Base-by-base conservation (phyloP, 768 basidiomycete genomes). In the Leccinum fibrillosum region DNA sequence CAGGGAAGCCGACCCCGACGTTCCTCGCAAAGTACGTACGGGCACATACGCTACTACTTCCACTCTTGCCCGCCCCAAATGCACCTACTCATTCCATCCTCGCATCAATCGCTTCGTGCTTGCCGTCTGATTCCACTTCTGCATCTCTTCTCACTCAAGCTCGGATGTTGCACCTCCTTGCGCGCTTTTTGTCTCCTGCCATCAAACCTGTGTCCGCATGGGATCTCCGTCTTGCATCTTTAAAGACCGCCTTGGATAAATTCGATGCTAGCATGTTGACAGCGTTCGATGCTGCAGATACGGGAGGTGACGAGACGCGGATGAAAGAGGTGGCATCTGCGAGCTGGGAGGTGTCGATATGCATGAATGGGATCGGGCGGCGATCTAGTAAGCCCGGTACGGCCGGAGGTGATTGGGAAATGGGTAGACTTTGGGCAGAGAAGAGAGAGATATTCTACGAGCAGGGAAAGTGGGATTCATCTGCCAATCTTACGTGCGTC, bases 361-460 rank as follows among this genome's bases (percentile, higher is more conserved):
- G 64, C 48, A 56, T 59, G 55, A 80, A 81, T 55, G 73, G 77
- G 49, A 72, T 65, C 34, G 72, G 56, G 8, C 58, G 53, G 26
- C 57, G 52, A 34, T 12, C 15, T n/a, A 10, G 42, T 11, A 64
- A 56, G 35, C 35, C 52, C 3, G 26, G 60, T 17, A 56, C 52
- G 1, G 6, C 53, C 1, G 49, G 37, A 23, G 59, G 52, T 11
- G 89, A 92, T 57, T 95, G 92, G 92, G 95, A 96, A 73, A 86
- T 97, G 79, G 92, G 92, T 1, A 88, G 92, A 62, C 88, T 95
- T 17, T 99, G 96, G 92, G 87, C 91, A 1, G 95, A 99, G 74
- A 95, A 96, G 76, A 78, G 90, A 48, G 94, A 96, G 71, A 86
- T 98, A 21, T 94, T 98, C 65, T 98, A 96, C 72, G 89, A 94